Evolutionary conservation across 1,139 yeast species (phyloP).

Genomic region (Candida tunisiensis): DNA sequence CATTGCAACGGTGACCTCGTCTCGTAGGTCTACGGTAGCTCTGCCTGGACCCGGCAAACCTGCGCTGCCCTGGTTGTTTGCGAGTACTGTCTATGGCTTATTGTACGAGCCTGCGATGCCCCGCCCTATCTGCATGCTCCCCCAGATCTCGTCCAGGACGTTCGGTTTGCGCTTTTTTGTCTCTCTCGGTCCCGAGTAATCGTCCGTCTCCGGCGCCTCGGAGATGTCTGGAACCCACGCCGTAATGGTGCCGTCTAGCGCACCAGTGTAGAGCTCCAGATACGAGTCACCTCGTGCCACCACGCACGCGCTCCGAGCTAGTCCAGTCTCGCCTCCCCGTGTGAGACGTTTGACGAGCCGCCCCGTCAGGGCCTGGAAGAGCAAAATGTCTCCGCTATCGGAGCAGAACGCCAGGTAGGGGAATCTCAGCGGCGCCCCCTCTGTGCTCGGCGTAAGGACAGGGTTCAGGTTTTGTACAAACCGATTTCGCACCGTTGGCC

Average conservation of each 20-base stretch:
- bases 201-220: constrained; percentile 1
- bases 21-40: too few relatives aligned
- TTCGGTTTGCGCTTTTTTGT: too few relatives aligned
- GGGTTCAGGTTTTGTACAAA: constrained; percentile 25
- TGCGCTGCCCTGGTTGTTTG: too few relatives aligned
- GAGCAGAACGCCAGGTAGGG: constrained; percentile 55
- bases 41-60: too few relatives aligned
- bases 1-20: too few relatives aligned
- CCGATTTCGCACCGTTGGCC: constrained; percentile 60
- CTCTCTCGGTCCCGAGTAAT: too few relatives aligned
- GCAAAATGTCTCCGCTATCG: constrained; percentile 62
- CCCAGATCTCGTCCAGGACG: too few relatives aligned
- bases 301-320: constrained; percentile 30
- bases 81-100: too few relatives aligned
- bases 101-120: too few relatives aligned
- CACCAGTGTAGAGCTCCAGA: constrained; percentile 16
- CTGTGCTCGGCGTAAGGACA: constrained; percentile 21
- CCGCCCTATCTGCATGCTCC: too few relatives aligned
- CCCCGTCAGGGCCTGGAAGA: constrained; percentile 49
- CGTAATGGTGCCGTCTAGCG: constrained; percentile 18
- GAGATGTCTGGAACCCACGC: constrained; percentile 13
- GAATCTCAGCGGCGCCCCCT: constrained; percentile 26
- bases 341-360: constrained; percentile 36
- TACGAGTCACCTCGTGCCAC: constrained; percentile 26
- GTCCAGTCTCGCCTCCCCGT: constrained; percentile 15